These are phyloP conservation scores for Botrytis sinoallii DNA, from an alignment of 2,329 filamentous ascomycete species.

Conservation along the genomic window DNA sequence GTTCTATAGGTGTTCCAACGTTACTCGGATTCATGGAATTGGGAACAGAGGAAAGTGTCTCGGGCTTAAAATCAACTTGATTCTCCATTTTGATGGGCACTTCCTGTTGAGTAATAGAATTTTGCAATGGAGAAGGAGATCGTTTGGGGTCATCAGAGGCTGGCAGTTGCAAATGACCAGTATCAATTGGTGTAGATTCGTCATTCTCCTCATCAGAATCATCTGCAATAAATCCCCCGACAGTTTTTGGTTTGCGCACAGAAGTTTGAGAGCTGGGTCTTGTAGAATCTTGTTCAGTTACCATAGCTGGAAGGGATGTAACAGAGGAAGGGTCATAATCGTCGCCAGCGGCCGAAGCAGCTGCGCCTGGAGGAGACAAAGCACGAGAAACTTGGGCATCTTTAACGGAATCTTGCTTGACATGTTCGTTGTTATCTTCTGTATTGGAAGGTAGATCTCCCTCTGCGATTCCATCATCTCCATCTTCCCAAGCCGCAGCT, in stretches of 20 bases:
- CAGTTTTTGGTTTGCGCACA: conserved; percentile 36
- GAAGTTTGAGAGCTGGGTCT: conserved; percentile 38
- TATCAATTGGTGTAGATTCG: conserved; percentile 28
- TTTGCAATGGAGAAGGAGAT: conserved; percentile 36
- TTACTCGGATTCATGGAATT: conserved; percentile 32
- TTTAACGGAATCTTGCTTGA: conserved; percentile 39
- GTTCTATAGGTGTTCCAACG: conserved; percentile 27
- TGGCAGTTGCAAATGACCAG: conserved; percentile 30
- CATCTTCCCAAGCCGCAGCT: conserved; percentile 34
- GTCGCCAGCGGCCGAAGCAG: conserved; percentile 35
- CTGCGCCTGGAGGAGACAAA: conserved; percentile 37
- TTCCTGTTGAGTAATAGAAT: conserved; percentile 32
- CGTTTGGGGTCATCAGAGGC: conserved; percentile 33
- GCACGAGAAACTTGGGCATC: conserved; percentile 40
- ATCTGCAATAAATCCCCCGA: conserved; percentile 39
- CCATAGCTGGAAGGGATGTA: conserved; percentile 33
- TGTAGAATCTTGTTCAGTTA: conserved; percentile 33
- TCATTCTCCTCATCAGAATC: conserved; percentile 39
- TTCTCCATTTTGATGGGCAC: conserved; percentile 29
- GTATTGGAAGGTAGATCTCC: conserved; percentile 38
- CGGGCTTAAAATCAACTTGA: conserved; percentile 34
- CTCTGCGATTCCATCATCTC: conserved; percentile 32
- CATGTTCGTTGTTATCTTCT: conserved; percentile 39
- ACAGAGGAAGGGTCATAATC: conserved; percentile 38
- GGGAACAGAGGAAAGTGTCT: conserved; percentile 27